A percentile compares a stretch with the other conserved stretches of the same genome.
Evolutionary conservation across 768 basidiomycete genomes (phyloP).

Genomic region (Agrocybe praecox): DNA sequence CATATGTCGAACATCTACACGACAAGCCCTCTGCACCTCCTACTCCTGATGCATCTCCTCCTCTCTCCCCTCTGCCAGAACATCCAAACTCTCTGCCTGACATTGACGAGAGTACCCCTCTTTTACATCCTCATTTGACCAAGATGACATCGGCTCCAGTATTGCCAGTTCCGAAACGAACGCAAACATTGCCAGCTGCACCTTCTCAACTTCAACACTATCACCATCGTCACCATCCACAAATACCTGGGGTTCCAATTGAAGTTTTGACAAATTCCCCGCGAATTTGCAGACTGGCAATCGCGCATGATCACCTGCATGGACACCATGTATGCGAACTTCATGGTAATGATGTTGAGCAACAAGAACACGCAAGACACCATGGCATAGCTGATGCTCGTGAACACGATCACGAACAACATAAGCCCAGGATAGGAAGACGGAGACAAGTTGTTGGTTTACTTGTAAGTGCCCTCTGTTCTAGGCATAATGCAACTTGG

Average conservation of each 20-base stretch:
- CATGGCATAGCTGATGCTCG: background rate
- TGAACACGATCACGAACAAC: slow-evolving; percentile 14
- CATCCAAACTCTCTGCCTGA: background rate
- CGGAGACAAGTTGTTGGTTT: slow-evolving; percentile 74
- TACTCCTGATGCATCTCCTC: slow-evolving; percentile 33
- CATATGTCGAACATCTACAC: slow-evolving; percentile 73
- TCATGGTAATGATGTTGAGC: slow-evolving; percentile 1
- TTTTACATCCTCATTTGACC: background rate
- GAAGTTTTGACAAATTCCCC: slow-evolving; percentile 31
- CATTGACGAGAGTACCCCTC: slow-evolving; percentile 4
- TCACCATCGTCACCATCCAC: slow-evolving; percentile 9
- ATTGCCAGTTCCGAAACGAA: background rate
- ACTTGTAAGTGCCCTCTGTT: slow-evolving; percentile 46
- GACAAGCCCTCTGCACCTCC: slow-evolving; percentile 57
- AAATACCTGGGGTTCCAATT: slow-evolving; percentile 20
- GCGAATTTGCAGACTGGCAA: slow-evolving; percentile 27
- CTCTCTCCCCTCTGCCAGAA: slow-evolving; percentile 13
- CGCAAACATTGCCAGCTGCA: slow-evolving; percentile 4
- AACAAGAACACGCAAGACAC: background rate
- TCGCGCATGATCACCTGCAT: slow-evolving; percentile 19
- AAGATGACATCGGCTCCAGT: background rate
- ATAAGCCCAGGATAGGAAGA: slow-evolving; percentile 42
- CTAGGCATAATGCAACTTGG: background rate
- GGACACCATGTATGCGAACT: slow-evolving; percentile 1
- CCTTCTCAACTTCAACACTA: slow-evolving; percentile 6